phyloP scores from a whole-genome alignment of 1,284 basidiomycete species.

The Microbotryum saponariae region DNA sequence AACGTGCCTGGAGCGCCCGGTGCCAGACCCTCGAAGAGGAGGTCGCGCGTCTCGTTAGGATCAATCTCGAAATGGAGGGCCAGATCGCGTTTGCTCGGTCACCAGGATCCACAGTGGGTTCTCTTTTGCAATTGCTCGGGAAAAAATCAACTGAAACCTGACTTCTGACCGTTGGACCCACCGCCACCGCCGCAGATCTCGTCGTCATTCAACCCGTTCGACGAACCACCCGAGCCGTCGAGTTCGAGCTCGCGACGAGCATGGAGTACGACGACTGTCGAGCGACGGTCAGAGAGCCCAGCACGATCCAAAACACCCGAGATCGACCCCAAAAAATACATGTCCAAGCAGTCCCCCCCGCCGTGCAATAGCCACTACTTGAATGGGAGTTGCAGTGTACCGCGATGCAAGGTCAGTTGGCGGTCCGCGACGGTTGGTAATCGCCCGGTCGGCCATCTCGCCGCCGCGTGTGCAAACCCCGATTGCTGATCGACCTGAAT shows the following conservation, averaged over 20 bases:
- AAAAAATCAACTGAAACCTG: neutral
- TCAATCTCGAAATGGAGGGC: conserved; percentile 1
- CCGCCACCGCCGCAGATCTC: neutral
- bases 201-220: neutral
- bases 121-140: neutral
- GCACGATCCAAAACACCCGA: neutral
- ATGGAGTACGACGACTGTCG: neutral
- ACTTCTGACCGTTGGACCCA: neutral
- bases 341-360: conserved; percentile 13
- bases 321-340: conserved; percentile 7
- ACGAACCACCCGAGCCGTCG: neutral
- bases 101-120: neutral
- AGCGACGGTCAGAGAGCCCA: neutral
- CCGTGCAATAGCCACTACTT: conserved; percentile 18
- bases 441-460: neutral
- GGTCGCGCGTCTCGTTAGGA: neutral
- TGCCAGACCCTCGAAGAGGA: conserved; percentile 9
- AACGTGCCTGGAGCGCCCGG: neutral
- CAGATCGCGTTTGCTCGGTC: neutral
- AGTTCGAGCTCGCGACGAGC: neutral
- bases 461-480: neutral
- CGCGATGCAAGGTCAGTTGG: conserved; percentile 7
- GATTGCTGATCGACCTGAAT: neutral
- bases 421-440: neutral
- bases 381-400: conserved; percentile 5